Percentiles rank a stretch among this genome's conserved stretches.
phyloP scores from a whole-genome alignment of 768 basidiomycete genomes.

The Agaricus bisporus region DNA sequence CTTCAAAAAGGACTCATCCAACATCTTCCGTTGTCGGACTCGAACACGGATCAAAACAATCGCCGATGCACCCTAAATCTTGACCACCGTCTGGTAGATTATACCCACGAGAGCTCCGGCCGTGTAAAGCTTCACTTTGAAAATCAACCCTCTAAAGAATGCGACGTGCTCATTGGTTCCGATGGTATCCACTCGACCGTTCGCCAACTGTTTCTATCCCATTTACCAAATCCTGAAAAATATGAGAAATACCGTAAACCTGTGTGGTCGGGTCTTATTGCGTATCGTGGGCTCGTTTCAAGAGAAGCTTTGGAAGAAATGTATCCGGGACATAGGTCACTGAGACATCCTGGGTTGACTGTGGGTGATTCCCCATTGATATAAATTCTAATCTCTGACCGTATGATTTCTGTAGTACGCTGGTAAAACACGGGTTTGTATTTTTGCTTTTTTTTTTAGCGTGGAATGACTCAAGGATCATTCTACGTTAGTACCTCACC shows the following conservation, averaged over 20 bases:
- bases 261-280: conserved; percentile 27
- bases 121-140: conserved; percentile 15
- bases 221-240: neutral
- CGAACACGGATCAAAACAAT: neutral
- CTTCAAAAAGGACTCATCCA: conserved; percentile 37
- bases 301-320: conserved; percentile 16
- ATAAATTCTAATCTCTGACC: no score
- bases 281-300: conserved; percentile 28
- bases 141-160: conserved; percentile 18
- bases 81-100: conserved; percentile 34
- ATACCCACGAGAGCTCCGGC: conserved; percentile 13
- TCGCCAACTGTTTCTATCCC: conserved; percentile 12
- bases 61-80: conserved; percentile 20
- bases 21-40: conserved; percentile 20
- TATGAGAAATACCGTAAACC: conserved; percentile 20
- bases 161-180: conserved; percentile 34
- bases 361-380: conserved; percentile 10
- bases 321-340: conserved; percentile 23
- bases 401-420: conserved; percentile 16
- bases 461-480: neutral
- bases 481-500: conserved; percentile 31
- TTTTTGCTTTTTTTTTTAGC: neutral
- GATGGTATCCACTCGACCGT: conserved; percentile 30
- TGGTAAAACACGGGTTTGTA: conserved; percentile 23
- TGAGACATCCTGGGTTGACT: conserved; percentile 13